phyloP scores from a whole-genome alignment of 805 yeast species.

The Kodamaea sagamina region DNA sequence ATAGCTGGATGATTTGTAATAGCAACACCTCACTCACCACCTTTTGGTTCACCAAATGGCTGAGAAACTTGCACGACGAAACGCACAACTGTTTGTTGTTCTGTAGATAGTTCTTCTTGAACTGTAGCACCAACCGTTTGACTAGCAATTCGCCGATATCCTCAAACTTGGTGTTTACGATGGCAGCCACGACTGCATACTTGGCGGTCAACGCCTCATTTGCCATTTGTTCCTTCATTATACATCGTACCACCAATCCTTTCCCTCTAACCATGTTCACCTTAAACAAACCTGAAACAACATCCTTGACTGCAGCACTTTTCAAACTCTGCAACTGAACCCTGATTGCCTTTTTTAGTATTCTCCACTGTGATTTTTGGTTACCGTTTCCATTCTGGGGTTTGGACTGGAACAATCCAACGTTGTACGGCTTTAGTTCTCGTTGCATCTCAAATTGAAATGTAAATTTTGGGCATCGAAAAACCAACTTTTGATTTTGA shows the following conservation, averaged over 20 bases:
- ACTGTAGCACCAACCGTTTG: conserved; percentile 56
- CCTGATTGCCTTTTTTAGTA: conserved; percentile 23
- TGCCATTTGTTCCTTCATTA: conserved; percentile 55
- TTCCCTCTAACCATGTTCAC: conserved; percentile 59
- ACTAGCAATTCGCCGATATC: conserved; percentile 61
- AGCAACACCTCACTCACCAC: conserved; percentile 43
- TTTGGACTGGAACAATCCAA: conserved; percentile 9
- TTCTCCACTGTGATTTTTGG: conserved; percentile 26
- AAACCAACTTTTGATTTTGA: neutral
- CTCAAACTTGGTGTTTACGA: conserved; percentile 68
- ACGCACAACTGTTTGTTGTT: conserved; percentile 48
- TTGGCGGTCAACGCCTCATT: conserved; percentile 45
- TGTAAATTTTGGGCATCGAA: conserved; percentile 1
- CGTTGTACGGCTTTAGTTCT: conserved; percentile 7
- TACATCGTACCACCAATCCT: conserved; percentile 58
- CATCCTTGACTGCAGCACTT: conserved; percentile 47
- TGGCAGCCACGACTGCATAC: conserved; percentile 58
- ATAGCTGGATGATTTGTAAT: conserved; percentile 37
- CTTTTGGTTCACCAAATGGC: conserved; percentile 62
- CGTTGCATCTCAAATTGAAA: neutral
- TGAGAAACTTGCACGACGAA: conserved; percentile 51
- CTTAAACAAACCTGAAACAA: conserved; percentile 52
- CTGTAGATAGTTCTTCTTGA: conserved; percentile 53
- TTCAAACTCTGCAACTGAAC: conserved; percentile 50
- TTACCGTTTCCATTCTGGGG: conserved; percentile 1